These are phyloP conservation scores for Ceratocystiopsis sp. DNA, from an alignment of 2,329 filamentous ascomycete genomes.

Conservation along the genomic window DNA sequence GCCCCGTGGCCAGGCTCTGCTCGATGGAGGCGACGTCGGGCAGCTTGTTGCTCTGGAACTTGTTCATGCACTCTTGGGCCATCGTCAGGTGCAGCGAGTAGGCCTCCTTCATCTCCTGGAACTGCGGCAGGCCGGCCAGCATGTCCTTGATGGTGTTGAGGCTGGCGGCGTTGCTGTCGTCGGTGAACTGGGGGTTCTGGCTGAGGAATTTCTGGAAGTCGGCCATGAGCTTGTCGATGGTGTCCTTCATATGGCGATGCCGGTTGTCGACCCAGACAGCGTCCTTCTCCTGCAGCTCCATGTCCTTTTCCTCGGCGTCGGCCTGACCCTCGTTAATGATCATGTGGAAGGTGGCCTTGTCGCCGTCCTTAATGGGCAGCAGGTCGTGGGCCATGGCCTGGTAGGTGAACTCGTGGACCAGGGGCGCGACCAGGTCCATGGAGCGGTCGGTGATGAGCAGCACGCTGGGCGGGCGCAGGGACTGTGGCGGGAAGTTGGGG, in stretches of 20 bases:
- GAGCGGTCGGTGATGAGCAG: slow-evolving; percentile 80
- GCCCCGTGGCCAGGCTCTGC: slow-evolving; percentile 76
- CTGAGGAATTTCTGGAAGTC: slow-evolving; percentile 87
- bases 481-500: slow-evolving; percentile 66
- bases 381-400: slow-evolving; percentile 97
- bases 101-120: slow-evolving; percentile 86
- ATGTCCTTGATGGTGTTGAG: slow-evolving; percentile 93
- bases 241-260: slow-evolving; percentile 95
- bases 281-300: slow-evolving; percentile 82
- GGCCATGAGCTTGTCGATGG: slow-evolving; percentile 78
- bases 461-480: slow-evolving; percentile 60
- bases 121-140: slow-evolving; percentile 85
- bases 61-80: slow-evolving; percentile 94
- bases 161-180: slow-evolving; percentile 51
- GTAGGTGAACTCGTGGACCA: slow-evolving; percentile 94
- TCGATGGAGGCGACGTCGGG: slow-evolving; percentile 76
- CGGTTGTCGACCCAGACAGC: slow-evolving; percentile 90
- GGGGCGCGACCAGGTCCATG: slow-evolving; percentile 77
- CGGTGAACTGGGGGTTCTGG: slow-evolving; percentile 82
- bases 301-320: slow-evolving; percentile 66
- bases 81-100: slow-evolving; percentile 91
- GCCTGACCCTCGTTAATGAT: slow-evolving; percentile 55
- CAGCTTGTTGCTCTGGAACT: slow-evolving; percentile 72
- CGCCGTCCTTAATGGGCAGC: slow-evolving; percentile 70
- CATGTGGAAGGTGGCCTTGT: slow-evolving; percentile 76